Evolutionary conservation across 2,329 filamentous ascomycete genomes (phyloP), one percentile per base, ranked within the genome.

Genomic region (Huntiella abstrusa): DNA sequence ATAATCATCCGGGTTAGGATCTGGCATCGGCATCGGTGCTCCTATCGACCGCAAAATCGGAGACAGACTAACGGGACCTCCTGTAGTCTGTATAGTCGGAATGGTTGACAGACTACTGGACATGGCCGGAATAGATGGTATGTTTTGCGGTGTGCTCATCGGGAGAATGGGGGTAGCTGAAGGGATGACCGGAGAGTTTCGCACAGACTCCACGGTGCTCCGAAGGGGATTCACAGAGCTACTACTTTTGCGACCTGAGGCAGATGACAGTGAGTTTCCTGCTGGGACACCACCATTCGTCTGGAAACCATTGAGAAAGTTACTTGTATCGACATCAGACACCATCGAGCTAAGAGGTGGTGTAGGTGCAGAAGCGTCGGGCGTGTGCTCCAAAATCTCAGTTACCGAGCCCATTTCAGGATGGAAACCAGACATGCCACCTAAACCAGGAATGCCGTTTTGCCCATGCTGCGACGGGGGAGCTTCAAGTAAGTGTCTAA

Each of bases 1-100:
- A 22, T 95, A 72, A 51, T 93, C 82, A 11, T 79, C 68, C 51
- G 80, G 71, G 4, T 80, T 87, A 50, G 73, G 73, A 40, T 69
- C 73, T 51, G 91, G 72, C 35, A 77, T 70, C 43, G 73, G 68
- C 15, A 84, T 63, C 0, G 72, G 71, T 1, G 70, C 67, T 3
- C 60, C 58, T 52, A 68, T 60, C 5, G 59, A 62, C 5, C 63
- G 60, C 50, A 75, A 61, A 46, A 67, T 64, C 0, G 71, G 68
- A 1, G 71, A 71, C n/a, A 71, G 58, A 3, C 66, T 66, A 53
- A 56, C 47, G 51, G 58, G 43, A 51, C 56, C 45, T 28, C 22
- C 22, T 41, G 50, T 33, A 42, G 58, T 50, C 16, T 49, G 22
- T 16, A 39, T 28, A 10, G 28, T 37, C 4, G 47, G 47, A 12